Conservation (phyloP, 805 yeast species). For the Candida silvatica region DNA sequence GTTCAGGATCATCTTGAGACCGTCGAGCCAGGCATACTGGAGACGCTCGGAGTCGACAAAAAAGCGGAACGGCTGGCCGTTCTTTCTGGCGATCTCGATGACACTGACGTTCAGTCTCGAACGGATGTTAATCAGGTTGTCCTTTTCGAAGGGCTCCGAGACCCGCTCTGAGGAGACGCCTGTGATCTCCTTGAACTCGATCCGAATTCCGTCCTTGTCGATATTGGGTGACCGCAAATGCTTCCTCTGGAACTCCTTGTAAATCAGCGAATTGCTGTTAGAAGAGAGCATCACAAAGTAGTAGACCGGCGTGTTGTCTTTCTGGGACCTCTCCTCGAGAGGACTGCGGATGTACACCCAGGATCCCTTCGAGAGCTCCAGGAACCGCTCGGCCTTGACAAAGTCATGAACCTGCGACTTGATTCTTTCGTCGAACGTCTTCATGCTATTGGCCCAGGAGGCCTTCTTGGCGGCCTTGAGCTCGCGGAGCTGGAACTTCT, state of each 20-base stretch:
- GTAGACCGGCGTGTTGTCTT: constrained; percentile 26
- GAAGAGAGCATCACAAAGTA: constrained; percentile 60
- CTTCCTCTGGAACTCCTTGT: constrained; percentile 47
- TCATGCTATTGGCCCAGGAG: constrained; percentile 38
- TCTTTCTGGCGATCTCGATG: constrained; percentile 14
- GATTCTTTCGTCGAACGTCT: constrained; percentile 40
- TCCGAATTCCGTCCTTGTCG: constrained; percentile 45
- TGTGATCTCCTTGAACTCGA: constrained; percentile 43
- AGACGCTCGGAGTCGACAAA: constrained; percentile 64
- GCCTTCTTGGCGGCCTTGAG: constrained; percentile 28
- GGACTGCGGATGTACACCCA: constrained; percentile 72
- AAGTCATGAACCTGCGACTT: constrained; percentile 55
- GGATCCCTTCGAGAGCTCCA: constrained; percentile 65
- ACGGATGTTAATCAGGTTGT: constrained; percentile 40
- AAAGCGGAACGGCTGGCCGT: constrained; percentile 36
- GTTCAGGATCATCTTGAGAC: constrained; percentile 45
- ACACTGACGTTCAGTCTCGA: constrained; percentile 33
- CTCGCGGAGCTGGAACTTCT: constrained; percentile 43
- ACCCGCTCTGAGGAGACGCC: constrained; percentile 44
- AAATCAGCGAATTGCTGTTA: constrained; percentile 50
- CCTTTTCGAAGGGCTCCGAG: constrained; percentile 31
- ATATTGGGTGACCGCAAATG: constrained; percentile 42
- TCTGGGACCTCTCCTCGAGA: constrained; percentile 8
- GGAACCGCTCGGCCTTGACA: constrained; percentile 66
- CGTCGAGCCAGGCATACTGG: constrained; percentile 73